Base-by-base conservation (phyloP, 805 yeast genomes). In the Starmerella vitae region DNA sequence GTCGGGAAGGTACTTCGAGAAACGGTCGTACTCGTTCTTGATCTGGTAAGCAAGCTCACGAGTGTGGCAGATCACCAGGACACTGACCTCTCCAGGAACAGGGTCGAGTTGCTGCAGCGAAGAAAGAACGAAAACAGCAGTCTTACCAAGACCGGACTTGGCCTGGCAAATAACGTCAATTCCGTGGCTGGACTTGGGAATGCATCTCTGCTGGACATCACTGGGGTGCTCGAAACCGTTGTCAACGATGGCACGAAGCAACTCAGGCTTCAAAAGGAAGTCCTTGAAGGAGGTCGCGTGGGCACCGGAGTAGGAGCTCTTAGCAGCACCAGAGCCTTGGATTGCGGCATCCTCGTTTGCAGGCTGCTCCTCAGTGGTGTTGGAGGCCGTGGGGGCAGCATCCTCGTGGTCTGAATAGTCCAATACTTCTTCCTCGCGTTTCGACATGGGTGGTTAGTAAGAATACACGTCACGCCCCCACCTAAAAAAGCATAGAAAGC, bases 151-250 rank as follows among this genome's bases (percentile, higher is more conserved):
- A 80, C 98, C 98, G 34, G 98, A 91, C 70, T 91, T 88, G 64
- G 98, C 98, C 71, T 88, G 98, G 69, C 98, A 91, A 52, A 88
- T 67, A 43, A 88, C 97, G 60, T 88, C 98, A 46, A 94, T 88
- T 59, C 97, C 98, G 54, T 88, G 79, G 58, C 88, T 84, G 41
- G 96, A 82, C 67, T 91, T 97, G 39, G 98, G 98, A 57, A 88
- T 91, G 65, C 95, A 83, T 53, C 84, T 88, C 69, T 88, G 98
- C 69, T 88, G 98, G 51, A 88, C 98, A 78, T 88, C 98, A 50
- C 95, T 84, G 50, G 98, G 98, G 69, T 88, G 98, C 70, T 88
- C 98, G 61, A 88, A 88, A 71, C 98, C 98, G 71, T 96, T 85
- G 66, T 88, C 98, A 52, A 86, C 93, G 60, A 88, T 88, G 49